These are phyloP conservation scores for Sisymbrium irio DNA, from an alignment of 345 rosid genomes.

Conservation along the genomic window DNA sequence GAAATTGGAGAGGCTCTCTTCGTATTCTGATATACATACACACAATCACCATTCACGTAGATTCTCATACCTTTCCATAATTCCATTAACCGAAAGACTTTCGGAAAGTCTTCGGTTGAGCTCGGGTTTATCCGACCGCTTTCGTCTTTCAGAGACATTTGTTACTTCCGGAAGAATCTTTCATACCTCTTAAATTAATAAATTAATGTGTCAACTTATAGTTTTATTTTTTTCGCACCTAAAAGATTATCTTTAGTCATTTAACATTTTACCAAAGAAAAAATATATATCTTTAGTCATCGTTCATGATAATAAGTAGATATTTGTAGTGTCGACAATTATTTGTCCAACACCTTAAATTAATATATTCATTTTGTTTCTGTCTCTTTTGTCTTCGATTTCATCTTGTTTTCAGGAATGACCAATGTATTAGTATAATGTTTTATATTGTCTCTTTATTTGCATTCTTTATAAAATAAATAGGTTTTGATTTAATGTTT, in stretches of 20 bases:
- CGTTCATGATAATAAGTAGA: neutral
- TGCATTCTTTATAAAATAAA: neutral
- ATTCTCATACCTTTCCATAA: neutral
- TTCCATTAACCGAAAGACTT: neutral
- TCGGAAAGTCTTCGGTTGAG: neutral
- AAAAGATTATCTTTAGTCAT: neutral
- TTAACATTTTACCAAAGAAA: no score
- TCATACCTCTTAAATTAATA: neutral
- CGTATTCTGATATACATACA: neutral
- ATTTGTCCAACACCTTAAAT: neutral
- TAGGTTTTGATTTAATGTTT: neutral
- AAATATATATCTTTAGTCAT: constrained; percentile 1
- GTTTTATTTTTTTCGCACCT: constrained; percentile 10
- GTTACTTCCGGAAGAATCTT: neutral
- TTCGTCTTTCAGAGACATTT: neutral
- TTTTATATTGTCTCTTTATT: neutral
- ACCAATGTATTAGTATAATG: neutral
- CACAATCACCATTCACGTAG: neutral
- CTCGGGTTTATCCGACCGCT: neutral
- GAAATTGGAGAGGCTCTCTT: neutral
- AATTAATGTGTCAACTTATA: neutral
- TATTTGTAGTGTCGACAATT: neutral
- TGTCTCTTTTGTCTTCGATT: constrained; percentile 3
- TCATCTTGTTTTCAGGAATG: constrained; percentile 18
- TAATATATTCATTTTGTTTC: constrained; percentile 10